Percentiles rank a stretch among this genome's conserved stretches.
Conservation (phyloP, 2,329 filamentous ascomycete genomes). For the Penicillium oxalicum region DNA sequence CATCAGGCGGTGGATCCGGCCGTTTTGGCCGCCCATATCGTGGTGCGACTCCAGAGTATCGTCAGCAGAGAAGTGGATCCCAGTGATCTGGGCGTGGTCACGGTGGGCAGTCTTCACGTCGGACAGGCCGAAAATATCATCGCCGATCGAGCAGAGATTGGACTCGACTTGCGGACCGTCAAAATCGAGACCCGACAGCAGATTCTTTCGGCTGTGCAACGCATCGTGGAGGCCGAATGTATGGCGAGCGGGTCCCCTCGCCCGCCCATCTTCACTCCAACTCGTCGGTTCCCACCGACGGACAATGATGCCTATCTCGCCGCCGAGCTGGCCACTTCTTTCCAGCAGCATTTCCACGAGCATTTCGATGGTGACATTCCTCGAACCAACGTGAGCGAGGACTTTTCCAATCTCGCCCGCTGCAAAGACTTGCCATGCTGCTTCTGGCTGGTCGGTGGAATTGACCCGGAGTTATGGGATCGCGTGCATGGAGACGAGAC, state of each 20-base stretch:
- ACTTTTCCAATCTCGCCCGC: slow-evolving; percentile 53
- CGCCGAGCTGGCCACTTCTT: slow-evolving; percentile 39
- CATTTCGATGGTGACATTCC: slow-evolving; percentile 30
- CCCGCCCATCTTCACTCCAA: slow-evolving; percentile 44
- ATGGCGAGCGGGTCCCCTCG: slow-evolving; percentile 46
- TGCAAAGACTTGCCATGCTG: slow-evolving; percentile 45
- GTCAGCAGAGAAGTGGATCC: slow-evolving; percentile 51
- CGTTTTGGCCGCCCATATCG: slow-evolving; percentile 51
- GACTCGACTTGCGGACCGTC: slow-evolving; percentile 50
- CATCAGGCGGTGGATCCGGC: slow-evolving; percentile 54
- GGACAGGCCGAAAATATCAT: slow-evolving; percentile 59
- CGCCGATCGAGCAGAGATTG: slow-evolving; percentile 49
- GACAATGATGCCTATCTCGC: slow-evolving; percentile 48
- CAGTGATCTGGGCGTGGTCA: slow-evolving; percentile 52
- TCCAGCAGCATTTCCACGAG: slow-evolving; percentile 43
- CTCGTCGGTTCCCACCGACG: slow-evolving; percentile 48
- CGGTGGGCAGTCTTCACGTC: slow-evolving; percentile 53
- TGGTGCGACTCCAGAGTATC: slow-evolving; percentile 55
- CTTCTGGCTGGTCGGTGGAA: slow-evolving; percentile 55
- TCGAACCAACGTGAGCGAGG: slow-evolving; percentile 45
- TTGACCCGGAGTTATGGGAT: slow-evolving; percentile 48
- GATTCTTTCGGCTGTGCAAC: slow-evolving; percentile 44
- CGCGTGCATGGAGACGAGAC: slow-evolving; percentile 37
- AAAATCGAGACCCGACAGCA: slow-evolving; percentile 42
- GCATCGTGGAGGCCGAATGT: slow-evolving; percentile 55